Percentiles rank a stretch among this genome's conserved stretches.
Evolutionary conservation across 164 flowering plant genomes (phyloP).

Genomic region (Magnolia sinica): DNA sequence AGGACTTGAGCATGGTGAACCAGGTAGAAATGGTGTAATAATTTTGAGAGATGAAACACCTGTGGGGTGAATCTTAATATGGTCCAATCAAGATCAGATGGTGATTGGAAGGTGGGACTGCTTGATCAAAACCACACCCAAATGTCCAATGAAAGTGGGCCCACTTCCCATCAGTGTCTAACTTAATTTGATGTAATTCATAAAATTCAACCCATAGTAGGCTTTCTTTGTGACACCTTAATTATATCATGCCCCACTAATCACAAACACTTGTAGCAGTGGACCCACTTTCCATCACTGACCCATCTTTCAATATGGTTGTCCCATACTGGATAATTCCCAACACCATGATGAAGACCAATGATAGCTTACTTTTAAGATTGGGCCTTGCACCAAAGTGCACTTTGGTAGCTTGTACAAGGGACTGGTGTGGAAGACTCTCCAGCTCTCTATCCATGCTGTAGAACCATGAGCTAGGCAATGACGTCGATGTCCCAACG

Average conservation of each 20-base stretch:
- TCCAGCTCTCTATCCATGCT: slow-evolving; percentile 52
- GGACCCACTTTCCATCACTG: too few species aligned
- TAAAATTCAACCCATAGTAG: not conserved
- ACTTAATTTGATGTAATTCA: not conserved
- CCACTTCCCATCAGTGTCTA: not conserved
- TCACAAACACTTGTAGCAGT: not conserved
- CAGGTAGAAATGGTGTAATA: too few species aligned
- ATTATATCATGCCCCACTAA: too few species aligned
- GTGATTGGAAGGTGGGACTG: too few species aligned
- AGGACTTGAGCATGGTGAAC: not conserved
- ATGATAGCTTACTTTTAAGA: slow-evolving; percentile 30
- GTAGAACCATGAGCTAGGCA: not conserved
- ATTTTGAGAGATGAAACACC: too few species aligned
- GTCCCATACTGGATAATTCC: not conserved
- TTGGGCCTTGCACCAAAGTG: slow-evolving; percentile 66
- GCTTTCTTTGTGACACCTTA: too few species aligned
- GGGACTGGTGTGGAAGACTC: slow-evolving; percentile 52
- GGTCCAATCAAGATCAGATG: too few species aligned
- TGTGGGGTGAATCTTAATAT: too few species aligned
- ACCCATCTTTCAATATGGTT: not conserved
- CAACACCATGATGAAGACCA: not conserved
- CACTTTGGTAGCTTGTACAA: slow-evolving; percentile 46
- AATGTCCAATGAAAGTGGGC: not conserved
- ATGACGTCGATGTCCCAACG: slow-evolving; percentile 9
- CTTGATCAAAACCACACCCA: not conserved